These are phyloP conservation scores for Furcasterigmium furcatum DNA, from an alignment of 2,329 filamentous ascomycete species.

Conservation along the genomic window DNA sequence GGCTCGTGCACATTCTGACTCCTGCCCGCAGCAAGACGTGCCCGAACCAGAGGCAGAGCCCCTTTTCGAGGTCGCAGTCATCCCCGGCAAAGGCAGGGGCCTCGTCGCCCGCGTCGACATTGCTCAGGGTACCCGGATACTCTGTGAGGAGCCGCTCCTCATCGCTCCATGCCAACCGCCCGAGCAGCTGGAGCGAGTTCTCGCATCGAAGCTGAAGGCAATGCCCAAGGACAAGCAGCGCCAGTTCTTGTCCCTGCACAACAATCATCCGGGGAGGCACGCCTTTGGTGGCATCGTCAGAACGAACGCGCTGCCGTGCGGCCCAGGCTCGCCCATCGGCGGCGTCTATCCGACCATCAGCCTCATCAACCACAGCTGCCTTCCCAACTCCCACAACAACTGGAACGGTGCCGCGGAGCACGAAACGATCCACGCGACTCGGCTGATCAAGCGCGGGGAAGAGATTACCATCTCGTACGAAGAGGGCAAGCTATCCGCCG, in stretches of 20 bases:
- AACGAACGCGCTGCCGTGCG: slow-evolving; percentile 28
- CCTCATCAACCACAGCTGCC: slow-evolving; percentile 29
- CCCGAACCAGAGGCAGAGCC: no score
- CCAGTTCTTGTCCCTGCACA: neutral
- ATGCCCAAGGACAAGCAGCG: neutral
- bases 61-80: neutral
- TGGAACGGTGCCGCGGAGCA: slow-evolving; percentile 19
- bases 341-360: slow-evolving; percentile 25
- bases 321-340: slow-evolving; percentile 12
- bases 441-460: slow-evolving; percentile 19
- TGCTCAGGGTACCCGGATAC: slow-evolving; percentile 4
- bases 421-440: slow-evolving; percentile 26
- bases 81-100: slow-evolving; percentile 6
- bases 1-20: no score
- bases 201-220: neutral
- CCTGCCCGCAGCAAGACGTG: no score
- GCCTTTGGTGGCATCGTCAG: slow-evolving; percentile 20
- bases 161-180: no score
- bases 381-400: slow-evolving; percentile 22
- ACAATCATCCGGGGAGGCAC: slow-evolving; percentile 15
- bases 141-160: slow-evolving; percentile 7
- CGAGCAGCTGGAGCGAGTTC: neutral
- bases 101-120: slow-evolving; percentile 5
- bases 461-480: slow-evolving; percentile 25
- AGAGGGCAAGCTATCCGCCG: neutral